Percentiles rank a stretch among this genome's conserved stretches.
Evolutionary conservation across 2,329 filamentous ascomycete species (phyloP).

Genomic region (Trichoderma guizhouense): DNA sequence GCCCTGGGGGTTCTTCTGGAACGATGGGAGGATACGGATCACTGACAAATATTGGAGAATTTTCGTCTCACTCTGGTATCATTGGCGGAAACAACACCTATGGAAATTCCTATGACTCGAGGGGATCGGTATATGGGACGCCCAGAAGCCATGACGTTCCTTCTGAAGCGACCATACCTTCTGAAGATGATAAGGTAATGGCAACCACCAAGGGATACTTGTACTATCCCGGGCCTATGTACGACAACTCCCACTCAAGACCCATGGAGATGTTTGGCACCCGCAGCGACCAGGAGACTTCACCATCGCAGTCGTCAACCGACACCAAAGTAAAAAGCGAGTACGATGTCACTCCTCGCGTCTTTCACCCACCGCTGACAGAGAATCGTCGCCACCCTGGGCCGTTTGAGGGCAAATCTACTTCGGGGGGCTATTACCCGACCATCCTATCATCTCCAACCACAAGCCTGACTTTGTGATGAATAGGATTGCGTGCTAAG

Average conservation of each 20-base stretch:
- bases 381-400: conserved; percentile 39
- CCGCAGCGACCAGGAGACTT: conserved; percentile 35
- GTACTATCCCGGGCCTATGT: conserved; percentile 51
- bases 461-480: conserved; percentile 42
- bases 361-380: conserved; percentile 42
- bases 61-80: conserved; percentile 19
- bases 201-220: conserved; percentile 50
- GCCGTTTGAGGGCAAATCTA: conserved; percentile 52
- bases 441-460: conserved; percentile 39
- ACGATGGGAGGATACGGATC: conserved; percentile 48
- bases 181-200: conserved; percentile 51
- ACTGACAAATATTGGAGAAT: conserved; percentile 28
- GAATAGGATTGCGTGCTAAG: conserved; percentile 15
- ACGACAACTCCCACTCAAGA: conserved; percentile 48
- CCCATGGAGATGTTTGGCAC: conserved; percentile 50
- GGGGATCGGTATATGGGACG: conserved; percentile 12
- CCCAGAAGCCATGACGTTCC: conserved; percentile 49
- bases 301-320: conserved; percentile 31
- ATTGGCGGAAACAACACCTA: conserved; percentile 11
- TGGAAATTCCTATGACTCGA: conserved; percentile 1
- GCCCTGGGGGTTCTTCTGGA: conserved; percentile 62
- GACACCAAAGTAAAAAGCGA: conserved; percentile 49
- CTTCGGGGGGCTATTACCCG: conserved; percentile 53
- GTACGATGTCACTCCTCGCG: conserved; percentile 46
- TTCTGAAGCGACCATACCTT: conserved; percentile 48